phyloP scores from a whole-genome alignment of 1,284 basidiomycete genomes.

The Limonomyces culmigenus region DNA sequence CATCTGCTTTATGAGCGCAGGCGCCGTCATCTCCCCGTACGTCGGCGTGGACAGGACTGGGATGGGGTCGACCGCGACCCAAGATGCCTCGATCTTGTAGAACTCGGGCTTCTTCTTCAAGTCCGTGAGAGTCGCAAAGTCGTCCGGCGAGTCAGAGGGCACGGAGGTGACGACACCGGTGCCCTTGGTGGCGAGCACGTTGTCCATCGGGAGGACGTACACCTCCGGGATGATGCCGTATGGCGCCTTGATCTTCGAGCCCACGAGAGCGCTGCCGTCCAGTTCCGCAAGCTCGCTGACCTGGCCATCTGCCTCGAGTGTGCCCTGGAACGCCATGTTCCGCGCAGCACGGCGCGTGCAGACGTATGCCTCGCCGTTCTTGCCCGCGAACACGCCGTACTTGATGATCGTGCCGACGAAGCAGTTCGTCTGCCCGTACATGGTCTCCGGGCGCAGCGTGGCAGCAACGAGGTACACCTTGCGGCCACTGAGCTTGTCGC shows the following conservation, averaged over 20 bases:
- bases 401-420: constrained; percentile 87
- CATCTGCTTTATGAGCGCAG: constrained; percentile 74
- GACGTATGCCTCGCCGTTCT: constrained; percentile 79
- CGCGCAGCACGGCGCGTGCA: constrained; percentile 84
- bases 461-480: constrained; percentile 90
- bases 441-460: constrained; percentile 93
- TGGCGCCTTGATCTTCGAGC: constrained; percentile 85
- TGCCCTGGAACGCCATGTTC: constrained; percentile 96
- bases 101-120: constrained; percentile 94
- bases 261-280: constrained; percentile 68
- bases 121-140: constrained; percentile 83
- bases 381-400: constrained; percentile 83
- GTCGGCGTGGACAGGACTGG: constrained; percentile 81
- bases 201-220: constrained; percentile 97
- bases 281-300: constrained; percentile 62
- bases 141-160: constrained; percentile 96
- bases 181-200: constrained; percentile 90
- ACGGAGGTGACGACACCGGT: constrained; percentile 98
- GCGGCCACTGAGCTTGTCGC: constrained; percentile 55
- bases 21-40: constrained; percentile 86
- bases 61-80: constrained; percentile 77
- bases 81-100: constrained; percentile 88
- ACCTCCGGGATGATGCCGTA: constrained; percentile 75
- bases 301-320: constrained; percentile 54
- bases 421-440: constrained; percentile 99